A percentile compares a stretch with the other conserved stretches of the same genome.
Evolutionary conservation across 176 grass and related monocot species (phyloP).

Genomic region (Eleusine coracana): DNA sequence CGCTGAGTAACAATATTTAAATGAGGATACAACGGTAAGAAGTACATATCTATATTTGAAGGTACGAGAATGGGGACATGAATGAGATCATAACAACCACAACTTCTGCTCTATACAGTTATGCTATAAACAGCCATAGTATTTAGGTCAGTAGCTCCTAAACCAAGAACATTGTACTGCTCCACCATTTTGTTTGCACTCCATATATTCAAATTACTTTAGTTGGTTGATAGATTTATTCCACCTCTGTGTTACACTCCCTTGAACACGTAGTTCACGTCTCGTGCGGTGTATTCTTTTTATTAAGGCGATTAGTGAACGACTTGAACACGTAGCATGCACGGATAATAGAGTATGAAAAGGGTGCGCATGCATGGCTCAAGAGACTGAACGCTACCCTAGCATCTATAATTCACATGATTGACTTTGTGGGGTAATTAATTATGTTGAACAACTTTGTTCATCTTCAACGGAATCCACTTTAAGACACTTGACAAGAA

Average conservation of each 20-base stretch:
- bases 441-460: conserved; percentile 21
- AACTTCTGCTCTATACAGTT: not conserved
- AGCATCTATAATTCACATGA: conserved; percentile 23
- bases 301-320: not conserved
- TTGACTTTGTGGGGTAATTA: conserved; percentile 51
- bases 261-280: not conserved
- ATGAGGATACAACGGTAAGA: not conserved
- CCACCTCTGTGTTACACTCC: not conserved
- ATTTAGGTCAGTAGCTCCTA: not conserved
- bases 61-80: not conserved
- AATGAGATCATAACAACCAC: not conserved
- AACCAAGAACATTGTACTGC: not conserved
- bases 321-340: not conserved
- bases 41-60: not conserved
- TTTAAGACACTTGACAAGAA: conserved; percentile 48
- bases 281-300: not conserved
- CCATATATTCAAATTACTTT: not conserved
- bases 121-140: not conserved
- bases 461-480: conserved; percentile 44
- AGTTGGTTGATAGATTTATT: not conserved
- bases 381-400: conserved; percentile 8
- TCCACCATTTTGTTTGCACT: not conserved
- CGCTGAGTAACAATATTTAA: not conserved
- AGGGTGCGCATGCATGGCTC: not conserved
- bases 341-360: conserved; percentile 7